phyloP scores from a whole-genome alignment of 768 basidiomycete species.

The Rhizopogon roseolus region DNA sequence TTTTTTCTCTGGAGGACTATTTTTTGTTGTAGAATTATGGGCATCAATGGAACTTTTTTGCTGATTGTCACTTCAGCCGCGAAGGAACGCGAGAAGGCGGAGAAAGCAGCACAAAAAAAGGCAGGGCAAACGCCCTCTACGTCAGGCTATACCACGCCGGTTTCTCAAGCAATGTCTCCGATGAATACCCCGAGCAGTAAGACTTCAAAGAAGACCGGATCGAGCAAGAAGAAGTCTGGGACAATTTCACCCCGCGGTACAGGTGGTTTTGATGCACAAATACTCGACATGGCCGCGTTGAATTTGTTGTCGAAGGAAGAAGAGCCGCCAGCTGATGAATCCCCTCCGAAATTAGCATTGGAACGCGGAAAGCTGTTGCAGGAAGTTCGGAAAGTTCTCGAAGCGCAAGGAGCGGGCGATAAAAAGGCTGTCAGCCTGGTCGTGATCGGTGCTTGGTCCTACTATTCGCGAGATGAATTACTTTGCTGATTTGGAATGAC shows the following conservation, averaged over 20 bases:
- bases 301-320: slow-evolving; percentile 54
- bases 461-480: neutral
- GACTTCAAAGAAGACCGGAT: slow-evolving; percentile 33
- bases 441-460: slow-evolving; percentile 68
- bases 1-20: slow-evolving; percentile 10
- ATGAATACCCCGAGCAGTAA: slow-evolving; percentile 36
- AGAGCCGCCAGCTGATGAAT: slow-evolving; percentile 35
- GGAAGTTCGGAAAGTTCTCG: slow-evolving; percentile 59
- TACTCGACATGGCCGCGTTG: slow-evolving; percentile 70
- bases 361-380: slow-evolving; percentile 80
- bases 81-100: slow-evolving; percentile 74
- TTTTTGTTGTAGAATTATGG: slow-evolving; percentile 28
- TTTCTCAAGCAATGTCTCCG: slow-evolving; percentile 44
- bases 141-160: slow-evolving; percentile 34
- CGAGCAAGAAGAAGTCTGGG: slow-evolving; percentile 32
- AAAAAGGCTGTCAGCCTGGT: slow-evolving; percentile 82
- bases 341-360: slow-evolving; percentile 59
- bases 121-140: slow-evolving; percentile 24
- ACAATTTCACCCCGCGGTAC: slow-evolving; percentile 36
- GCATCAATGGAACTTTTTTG: slow-evolving; percentile 32
- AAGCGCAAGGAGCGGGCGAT: slow-evolving; percentile 39
- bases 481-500: slow-evolving; percentile 8
- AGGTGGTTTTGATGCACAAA: slow-evolving; percentile 44
- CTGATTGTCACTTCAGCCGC: slow-evolving; percentile 51
- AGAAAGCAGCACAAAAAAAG: slow-evolving; percentile 50